Evolutionary conservation across 2,329 filamentous ascomycete genomes (phyloP).

Genomic region (Geoglossum cookeanum): DNA sequence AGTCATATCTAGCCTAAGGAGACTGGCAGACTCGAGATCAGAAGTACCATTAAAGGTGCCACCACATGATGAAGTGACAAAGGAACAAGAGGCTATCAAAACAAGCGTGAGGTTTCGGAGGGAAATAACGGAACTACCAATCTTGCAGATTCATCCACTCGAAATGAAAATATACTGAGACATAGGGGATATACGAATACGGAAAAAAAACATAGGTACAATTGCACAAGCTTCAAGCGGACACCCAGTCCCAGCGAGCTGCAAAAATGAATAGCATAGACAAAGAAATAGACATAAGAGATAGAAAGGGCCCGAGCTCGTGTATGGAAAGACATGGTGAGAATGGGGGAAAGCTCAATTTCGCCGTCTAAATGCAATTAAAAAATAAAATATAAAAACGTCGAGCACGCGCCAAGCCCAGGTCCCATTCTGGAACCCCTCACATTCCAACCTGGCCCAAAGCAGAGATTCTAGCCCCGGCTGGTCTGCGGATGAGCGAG

Average conservation of each 20-base stretch:
- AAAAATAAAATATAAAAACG: constrained; percentile 6
- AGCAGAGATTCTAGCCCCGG: constrained; percentile 12
- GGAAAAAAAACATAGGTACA: background rate
- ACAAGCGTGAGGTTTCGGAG: background rate
- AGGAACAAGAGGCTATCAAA: background rate
- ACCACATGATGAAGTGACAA: background rate
- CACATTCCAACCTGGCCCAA: constrained; percentile 10
- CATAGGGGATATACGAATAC: background rate
- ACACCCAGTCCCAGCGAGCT: background rate
- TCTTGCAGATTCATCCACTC: background rate
- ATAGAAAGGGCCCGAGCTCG: constrained; percentile 1
- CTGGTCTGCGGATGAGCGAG: constrained; percentile 4
- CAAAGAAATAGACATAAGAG: background rate
- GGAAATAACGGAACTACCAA: background rate
- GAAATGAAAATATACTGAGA: background rate
- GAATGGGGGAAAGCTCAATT: constrained; percentile 8
- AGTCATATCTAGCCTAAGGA: background rate
- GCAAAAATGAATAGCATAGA: background rate
- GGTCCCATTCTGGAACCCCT: constrained; percentile 11
- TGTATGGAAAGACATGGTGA: constrained; percentile 9
- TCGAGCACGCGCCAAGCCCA: constrained; percentile 7
- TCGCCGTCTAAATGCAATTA: constrained; percentile 4
- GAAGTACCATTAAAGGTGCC: background rate
- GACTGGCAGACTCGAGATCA: background rate
- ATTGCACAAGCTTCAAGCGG: background rate